Base-by-base conservation (phyloP, 2,329 filamentous ascomycete species). In the Gnomoniopsis sp. region DNA sequence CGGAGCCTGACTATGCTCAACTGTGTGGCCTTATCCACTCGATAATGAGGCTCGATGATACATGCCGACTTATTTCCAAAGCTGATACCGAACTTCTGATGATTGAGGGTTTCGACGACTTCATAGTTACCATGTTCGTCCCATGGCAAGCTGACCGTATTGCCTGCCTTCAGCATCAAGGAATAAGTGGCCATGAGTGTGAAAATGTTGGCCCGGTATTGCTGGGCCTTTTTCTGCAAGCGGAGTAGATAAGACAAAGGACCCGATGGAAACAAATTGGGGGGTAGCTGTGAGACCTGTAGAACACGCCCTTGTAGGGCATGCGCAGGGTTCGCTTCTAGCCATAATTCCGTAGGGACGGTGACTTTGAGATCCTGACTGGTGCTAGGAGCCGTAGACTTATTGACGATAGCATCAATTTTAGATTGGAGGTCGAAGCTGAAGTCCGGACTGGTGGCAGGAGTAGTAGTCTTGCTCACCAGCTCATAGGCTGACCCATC, bases 11-110 rank as follows among this genome's bases (percentile, higher is more conserved):
- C 30, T 30, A 62, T 57, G 17, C 36, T 59, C 44, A 60, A 46
- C 54, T 60, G 57, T 17, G 47, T 51, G 10, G 22, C 22, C 50
- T 57, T 60, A 2, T 60, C 47, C 19, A 60, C 50, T 7, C 57
- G 58, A 44, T 60, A 62, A 19, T 60, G 58, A 8, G 58, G 58
- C 41, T 62, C 54, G n/a, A 62, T 57, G 36, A 41, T 41, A 12
- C 36, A 41, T 4, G 36, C 17, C 36, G 36, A 11, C 2, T 41
- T 41, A 12, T 41, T 41, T 4, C 36, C 36, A 41, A 12, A 41
- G 6, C 36, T 41, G 17, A 41, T n/a, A 41, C 36, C 36, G 36
- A 41, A 41, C 36, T 12, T 41, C 36, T n/a, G 17, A 41, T 41
- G 36, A 12, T 41, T 41, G 36, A 12, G 36, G 36, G 12, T 11